Base-by-base conservation (phyloP, 2,329 filamentous ascomycete genomes). In the Xylariaceae sp. region DNA sequence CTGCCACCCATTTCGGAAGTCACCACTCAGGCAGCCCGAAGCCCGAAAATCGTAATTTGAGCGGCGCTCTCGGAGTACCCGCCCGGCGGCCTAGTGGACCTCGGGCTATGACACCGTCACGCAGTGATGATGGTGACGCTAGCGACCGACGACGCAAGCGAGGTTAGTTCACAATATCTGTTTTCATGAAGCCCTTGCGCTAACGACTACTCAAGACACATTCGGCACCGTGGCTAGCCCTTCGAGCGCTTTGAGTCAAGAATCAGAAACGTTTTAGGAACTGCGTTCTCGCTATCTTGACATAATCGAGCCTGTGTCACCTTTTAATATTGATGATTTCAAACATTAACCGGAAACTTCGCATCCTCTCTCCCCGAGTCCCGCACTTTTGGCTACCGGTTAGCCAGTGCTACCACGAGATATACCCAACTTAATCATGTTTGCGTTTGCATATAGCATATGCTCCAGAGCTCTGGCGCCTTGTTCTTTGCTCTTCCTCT, bases 51-150 rank as follows among this genome's bases (percentile, higher is more conserved):
- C 73, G 76, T 47, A 84, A 83, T 59, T 66, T 84, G 39, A 83
- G 73, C 61, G 74, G 73, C 14, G 79, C 77, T 6, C 71, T 80
- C 6, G 77, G 76, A 6, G 72, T 77, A 4, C 78, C 78, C n/a
- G 66, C 73, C 9, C 73, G 81, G 45, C 69, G 80, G 51, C 81
- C 81, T 19, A 83, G 79, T 48, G 81, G 81, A 18, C 81, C 81
- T 13, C 69, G 81, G 56, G 80, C 81, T 16, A 84, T 84, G 81
- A 84, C 81, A 5, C 81, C 81, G 0, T 81, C 66, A 13, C 67
- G 66, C 45, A 68, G 76, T 43, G 74, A 78, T 40, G 77, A 76
- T 51, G 71, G 70, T 17, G 71, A 71, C 9, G 69, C 69, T 48
- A 74, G 75, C 22, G 78, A 79, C 55, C 72, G 76, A 57, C 71